Evolutionary conservation across 2,329 filamentous ascomycete genomes (phyloP), one percentile per base, ranked within the genome.

Genomic region (Blumeriella jaapii): DNA sequence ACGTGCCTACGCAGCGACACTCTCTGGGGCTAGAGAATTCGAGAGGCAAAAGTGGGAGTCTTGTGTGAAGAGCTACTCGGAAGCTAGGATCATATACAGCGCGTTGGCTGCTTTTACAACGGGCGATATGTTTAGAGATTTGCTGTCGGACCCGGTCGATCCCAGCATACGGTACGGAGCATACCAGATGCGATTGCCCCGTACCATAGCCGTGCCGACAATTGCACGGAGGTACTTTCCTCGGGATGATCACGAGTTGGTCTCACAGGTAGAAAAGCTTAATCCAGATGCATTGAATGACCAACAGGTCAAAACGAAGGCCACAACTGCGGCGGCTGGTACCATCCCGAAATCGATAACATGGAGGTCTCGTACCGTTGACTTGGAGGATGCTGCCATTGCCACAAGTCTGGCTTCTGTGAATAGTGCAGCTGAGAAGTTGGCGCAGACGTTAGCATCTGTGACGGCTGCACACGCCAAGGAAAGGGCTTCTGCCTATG

Each of bases 161-260:
- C 87, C 87, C 2, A 93, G 86, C 43, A 83, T 98, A 51, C 79
- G 89, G 44, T 96, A 93, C 58, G 87, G 87, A 22, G 86, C 91
- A 12, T 96, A 96, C 57, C 86, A 94, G 59, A 70, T 86, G 55
- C 82, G 89, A 56, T 73, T 93, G 19, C 82, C 89, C 0, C 77
- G 91, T 27, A 94, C 86, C 2, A 73, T 86, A 35, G 78, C 87
- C 2, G 78, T 94, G 31, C 70, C 80, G 0, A 72, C 76, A 6
- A 82, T 96, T 45, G 82, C 84, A 2, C 77, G 78, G 48, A 78
- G 81, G 46, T 78, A 78, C 41, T 94, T 96, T 49, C 79, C 83
- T 2, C 63, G 64, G 8, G 69, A 74, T 15, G 69, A 85, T 41
- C 53, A 62, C 1, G 59, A 67, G 6, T 62, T 94, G 10, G 70